Evolutionary conservation across 2,329 filamentous ascomycete genomes (phyloP), one percentile per base, ranked within the genome.

Genomic region (Aspergillus sp.): DNA sequence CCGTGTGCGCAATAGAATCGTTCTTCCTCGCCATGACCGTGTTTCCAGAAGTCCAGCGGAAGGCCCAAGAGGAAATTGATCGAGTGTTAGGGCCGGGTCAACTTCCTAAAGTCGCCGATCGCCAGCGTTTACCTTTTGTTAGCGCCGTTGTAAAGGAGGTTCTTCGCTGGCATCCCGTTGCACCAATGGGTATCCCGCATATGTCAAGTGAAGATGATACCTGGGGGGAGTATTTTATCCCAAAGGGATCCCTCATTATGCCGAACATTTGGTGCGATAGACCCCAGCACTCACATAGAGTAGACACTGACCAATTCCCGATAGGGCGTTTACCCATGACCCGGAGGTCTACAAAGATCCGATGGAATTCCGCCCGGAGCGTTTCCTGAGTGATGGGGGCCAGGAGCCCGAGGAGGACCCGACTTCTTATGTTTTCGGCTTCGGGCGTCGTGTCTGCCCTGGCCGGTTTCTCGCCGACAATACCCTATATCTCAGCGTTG

Each of bases 11-110:
- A 0, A 39, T 69, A 3, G 42, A 49, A 19, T 48, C 43, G 0
- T 74, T 74, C 44, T 57, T 71, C 13, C 57, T 75, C 0, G 71
- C 69, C 0, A 74, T 74, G 49, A 63, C 58, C 11, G 55, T 71
- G n/a, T 68, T 67, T 19, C 67, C 66, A 0, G 61, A 66, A 5
- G 66, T 71, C 12, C 63, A 74, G 15, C 61, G 60, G 1, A 72
- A 71, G 40, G 67, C 66, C 0, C 64, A 71, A 19, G 52, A 55
- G 10, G 61, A 66, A 33, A 50, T 67, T 13, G 61, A 67, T 35
- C 44, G 39, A 2, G 58, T 64, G 3, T 26, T 64, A 5, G 62
- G 59, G 0, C n/a, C 31, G 1, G 36, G 49, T 14, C 41, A 45
- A 0, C 54, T 61, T 3, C 52, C 59, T 0, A 60, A 46, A 4